Evolutionary conservation across 2,329 filamentous ascomycete genomes (phyloP).

Genomic region (Fonsecaea pugnacius): DNA sequence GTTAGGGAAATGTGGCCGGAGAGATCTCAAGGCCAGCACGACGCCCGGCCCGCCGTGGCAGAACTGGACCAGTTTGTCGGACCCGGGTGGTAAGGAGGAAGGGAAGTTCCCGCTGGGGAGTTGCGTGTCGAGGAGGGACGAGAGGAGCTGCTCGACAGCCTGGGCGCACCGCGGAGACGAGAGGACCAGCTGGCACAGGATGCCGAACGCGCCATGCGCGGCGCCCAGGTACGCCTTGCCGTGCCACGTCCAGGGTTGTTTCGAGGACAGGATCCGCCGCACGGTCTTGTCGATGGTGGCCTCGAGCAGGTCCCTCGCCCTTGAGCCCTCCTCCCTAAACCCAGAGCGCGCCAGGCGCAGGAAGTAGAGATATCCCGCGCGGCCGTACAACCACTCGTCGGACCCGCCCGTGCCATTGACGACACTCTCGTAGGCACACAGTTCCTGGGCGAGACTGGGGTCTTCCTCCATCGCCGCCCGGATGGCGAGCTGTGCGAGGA

Average conservation of each 20-base stretch:
- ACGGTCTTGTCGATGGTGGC: slow-evolving; percentile 62
- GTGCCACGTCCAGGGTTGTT: slow-evolving; percentile 66
- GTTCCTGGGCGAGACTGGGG: slow-evolving; percentile 46
- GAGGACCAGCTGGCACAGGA: slow-evolving; percentile 70
- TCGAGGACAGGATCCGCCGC: slow-evolving; percentile 61
- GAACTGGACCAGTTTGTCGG: slow-evolving; percentile 61
- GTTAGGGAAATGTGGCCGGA: slow-evolving; percentile 57
- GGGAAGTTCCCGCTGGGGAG: slow-evolving; percentile 67
- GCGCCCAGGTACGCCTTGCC: slow-evolving; percentile 68
- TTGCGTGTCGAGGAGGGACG: slow-evolving; percentile 63
- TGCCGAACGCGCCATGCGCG: slow-evolving; percentile 70
- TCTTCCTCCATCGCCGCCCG: slow-evolving; percentile 51
- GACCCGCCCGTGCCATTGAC: slow-evolving; percentile 48
- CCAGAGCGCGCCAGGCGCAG: slow-evolving; percentile 65
- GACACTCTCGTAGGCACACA: slow-evolving; percentile 30
- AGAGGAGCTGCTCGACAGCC: slow-evolving; percentile 59
- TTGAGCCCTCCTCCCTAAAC: slow-evolving; percentile 54
- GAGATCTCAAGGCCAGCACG: slow-evolving; percentile 61
- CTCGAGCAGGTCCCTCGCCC: slow-evolving; percentile 56
- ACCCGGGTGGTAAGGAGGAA: slow-evolving; percentile 46
- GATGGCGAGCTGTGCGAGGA: slow-evolving; percentile 54
- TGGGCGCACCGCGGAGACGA: slow-evolving; percentile 42
- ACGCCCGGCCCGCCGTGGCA: slow-evolving; percentile 71
- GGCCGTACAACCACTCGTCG: slow-evolving; percentile 70
- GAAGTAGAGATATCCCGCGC: slow-evolving; percentile 70